phyloP scores from a whole-genome alignment of 2,329 filamentous ascomycete genomes.

The Clathrospora elynae region DNA sequence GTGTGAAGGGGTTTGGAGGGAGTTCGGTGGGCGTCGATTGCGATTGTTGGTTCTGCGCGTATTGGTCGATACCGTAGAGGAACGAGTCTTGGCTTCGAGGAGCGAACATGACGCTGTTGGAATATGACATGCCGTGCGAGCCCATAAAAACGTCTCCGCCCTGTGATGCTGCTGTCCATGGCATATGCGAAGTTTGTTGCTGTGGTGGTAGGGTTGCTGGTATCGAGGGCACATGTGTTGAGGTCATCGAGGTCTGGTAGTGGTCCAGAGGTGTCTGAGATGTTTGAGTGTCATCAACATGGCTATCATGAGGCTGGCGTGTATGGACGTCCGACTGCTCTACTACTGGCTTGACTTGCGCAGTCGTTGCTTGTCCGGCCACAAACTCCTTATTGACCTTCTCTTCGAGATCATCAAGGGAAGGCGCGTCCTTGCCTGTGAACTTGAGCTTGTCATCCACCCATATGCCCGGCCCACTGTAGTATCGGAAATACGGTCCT shows the following conservation, averaged over 20 bases:
- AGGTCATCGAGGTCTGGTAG: conserved; percentile 17
- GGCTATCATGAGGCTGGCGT: conserved; percentile 2
- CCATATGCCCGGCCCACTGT: conserved; percentile 89
- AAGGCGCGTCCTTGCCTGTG: conserved; percentile 59
- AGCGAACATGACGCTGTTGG: conserved; percentile 42
- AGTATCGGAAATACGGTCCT: conserved; percentile 87
- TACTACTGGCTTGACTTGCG: conserved; percentile 8
- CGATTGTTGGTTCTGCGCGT: conserved; percentile 28
- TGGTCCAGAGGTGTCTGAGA: conserved; percentile 9
- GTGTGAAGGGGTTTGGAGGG: conserved; percentile 35
- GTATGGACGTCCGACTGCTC: conserved; percentile 8
- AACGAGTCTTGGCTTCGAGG: conserved; percentile 43
- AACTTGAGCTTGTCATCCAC: conserved; percentile 74
- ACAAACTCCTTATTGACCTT: conserved; percentile 41
- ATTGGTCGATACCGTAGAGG: conserved; percentile 48
- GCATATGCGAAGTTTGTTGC: conserved; percentile 22
- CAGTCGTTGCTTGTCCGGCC: conserved; percentile 10
- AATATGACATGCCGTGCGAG: conserved; percentile 31
- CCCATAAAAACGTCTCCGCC: conserved; percentile 33
- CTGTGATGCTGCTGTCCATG: conserved; percentile 35
- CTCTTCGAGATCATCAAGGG: conserved; percentile 45
- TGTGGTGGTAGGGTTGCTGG: conserved; percentile 23
- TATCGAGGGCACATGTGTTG: conserved; percentile 19
- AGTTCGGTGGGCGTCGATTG: conserved; percentile 24
- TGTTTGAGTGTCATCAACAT: conserved; percentile 3